These are phyloP conservation scores for Taphrina pruni DNA, from an alignment of 1,139 yeast species.

Conservation along the genomic window DNA sequence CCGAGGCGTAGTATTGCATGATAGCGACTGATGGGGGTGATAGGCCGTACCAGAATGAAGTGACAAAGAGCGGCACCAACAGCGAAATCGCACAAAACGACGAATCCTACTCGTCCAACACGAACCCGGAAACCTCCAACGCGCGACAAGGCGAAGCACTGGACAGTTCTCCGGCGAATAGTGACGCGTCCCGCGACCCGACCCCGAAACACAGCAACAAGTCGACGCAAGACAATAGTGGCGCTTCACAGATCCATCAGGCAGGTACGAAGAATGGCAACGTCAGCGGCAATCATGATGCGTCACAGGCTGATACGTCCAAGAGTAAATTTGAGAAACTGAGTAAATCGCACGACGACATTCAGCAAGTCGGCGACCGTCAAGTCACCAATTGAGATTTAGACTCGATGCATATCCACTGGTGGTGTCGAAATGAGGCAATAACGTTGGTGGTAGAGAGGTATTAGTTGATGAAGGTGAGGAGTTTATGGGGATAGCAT, in stretches of 20 bases:
- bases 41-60: slow-evolving; percentile 33
- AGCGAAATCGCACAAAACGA: slow-evolving; percentile 29
- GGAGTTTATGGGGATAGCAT: no score
- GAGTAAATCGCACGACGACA: slow-evolving; percentile 20
- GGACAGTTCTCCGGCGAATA: slow-evolving; percentile 34
- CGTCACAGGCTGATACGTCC: slow-evolving; percentile 23
- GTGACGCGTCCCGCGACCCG: slow-evolving; percentile 20
- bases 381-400: slow-evolving; percentile 14
- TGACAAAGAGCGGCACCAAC: slow-evolving; percentile 33
- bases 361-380: slow-evolving; percentile 19
- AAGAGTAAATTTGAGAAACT: slow-evolving; percentile 35
- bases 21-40: background rate
- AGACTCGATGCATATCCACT: no score
- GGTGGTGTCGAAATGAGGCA: no score
- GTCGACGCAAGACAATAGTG: background rate
- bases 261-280: slow-evolving; percentile 6
- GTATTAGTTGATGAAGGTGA: no score
- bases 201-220: slow-evolving; percentile 20
- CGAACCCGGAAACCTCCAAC: slow-evolving; percentile 27
- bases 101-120: slow-evolving; percentile 33
- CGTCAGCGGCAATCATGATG: slow-evolving; percentile 1
- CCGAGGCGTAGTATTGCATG: no score
- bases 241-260: slow-evolving; percentile 2
- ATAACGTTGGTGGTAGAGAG: no score
- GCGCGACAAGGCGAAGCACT: slow-evolving; percentile 32